Percentiles rank a stretch among this genome's conserved stretches.
Evolutionary conservation across 108 stramenopile species (phyloP).

Genomic region (Fistulifera pelliculosa): DNA sequence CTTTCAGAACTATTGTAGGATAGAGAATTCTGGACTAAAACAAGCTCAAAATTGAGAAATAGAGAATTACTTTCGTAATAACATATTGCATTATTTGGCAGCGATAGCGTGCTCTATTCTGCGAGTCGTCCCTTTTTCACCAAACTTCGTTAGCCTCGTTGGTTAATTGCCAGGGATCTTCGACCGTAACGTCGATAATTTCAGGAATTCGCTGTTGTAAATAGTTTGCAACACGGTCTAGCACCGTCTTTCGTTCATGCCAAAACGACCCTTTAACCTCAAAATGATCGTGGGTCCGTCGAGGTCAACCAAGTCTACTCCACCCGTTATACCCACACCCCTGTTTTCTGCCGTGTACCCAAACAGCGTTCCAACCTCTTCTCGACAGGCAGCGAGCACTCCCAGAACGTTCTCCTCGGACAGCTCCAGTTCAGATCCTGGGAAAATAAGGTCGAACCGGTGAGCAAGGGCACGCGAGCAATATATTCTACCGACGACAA

Average conservation of each 20-base stretch:
- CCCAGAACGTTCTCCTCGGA: conserved; percentile 64
- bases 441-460: not conserved
- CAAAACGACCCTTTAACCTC: conserved; percentile 83
- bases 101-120: too few relatives aligned
- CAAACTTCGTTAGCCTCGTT: conserved; percentile 70
- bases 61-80: too few relatives aligned
- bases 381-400: conserved; percentile 62
- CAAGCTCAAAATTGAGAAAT: too few relatives aligned
- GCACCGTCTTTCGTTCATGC: conserved; percentile 83
- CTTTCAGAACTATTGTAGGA: too few relatives aligned
- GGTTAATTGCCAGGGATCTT: conserved; percentile 72
- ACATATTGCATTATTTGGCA: too few relatives aligned
- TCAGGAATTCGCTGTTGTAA: conserved; percentile 73
- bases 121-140: too few relatives aligned
- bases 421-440: conserved; percentile 53
- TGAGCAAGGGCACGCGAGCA: not conserved
- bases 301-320: conserved; percentile 87
- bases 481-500: not conserved
- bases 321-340: conserved; percentile 91
- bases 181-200: conserved; percentile 73
- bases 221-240: conserved; percentile 63
- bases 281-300: conserved; percentile 82
- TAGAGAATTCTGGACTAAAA: not conserved
- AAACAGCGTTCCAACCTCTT: conserved; percentile 85
- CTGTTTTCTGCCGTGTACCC: conserved; percentile 88